Evolutionary conservation across 495 filamentous ascomycete genomes (phyloP), one percentile per base, ranked within the genome.

Genomic region (Penicillium canescens): DNA sequence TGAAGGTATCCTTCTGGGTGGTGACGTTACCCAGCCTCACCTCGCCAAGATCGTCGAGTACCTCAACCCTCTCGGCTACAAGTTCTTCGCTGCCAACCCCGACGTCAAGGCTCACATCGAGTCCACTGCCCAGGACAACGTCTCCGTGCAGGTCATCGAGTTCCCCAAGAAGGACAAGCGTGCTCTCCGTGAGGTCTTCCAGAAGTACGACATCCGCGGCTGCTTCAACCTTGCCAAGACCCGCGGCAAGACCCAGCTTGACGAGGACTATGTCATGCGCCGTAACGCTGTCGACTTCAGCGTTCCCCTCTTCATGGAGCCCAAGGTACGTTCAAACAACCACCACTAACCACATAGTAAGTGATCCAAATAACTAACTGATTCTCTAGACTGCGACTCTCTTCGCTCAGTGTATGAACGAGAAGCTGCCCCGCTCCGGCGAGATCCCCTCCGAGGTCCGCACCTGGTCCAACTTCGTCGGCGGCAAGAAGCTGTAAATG

Each of bases 241-340:
- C 51, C 79, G 93, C 59, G 94, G 83, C 49, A 91, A 92, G 78
- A 92, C 86, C 21, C 76, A 91, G 54, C 76, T 89, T 47, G 94
- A 98, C 67, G 91, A 93, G 57, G 93, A 98, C 75, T 98, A 98
- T 60, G 92, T 98, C 42, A 98, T 98, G 94, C 85, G 94, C 59
- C 85, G 95, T 62, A 96, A 98, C 66, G 94, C 93, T 13, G 95
- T 98, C 38, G 94, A 98, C 76, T 98, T 98, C 70, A 92, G 92
- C 50, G 92, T 98, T 20, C 94, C 94, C 35, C 78, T 98, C 55
- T 98, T 98, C 72, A 97, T 97, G 92, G 94, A 98, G 76, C 93
- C 94, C 18, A 95, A 94, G 89, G 93, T 96, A 78, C 79, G 86
- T 52, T 54, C 12, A 16, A 11, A 16, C 37, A 23, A 7, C 6